Evolutionary conservation across 495 filamentous ascomycete species (phyloP).

Genomic region (Evernia prunastri): DNA sequence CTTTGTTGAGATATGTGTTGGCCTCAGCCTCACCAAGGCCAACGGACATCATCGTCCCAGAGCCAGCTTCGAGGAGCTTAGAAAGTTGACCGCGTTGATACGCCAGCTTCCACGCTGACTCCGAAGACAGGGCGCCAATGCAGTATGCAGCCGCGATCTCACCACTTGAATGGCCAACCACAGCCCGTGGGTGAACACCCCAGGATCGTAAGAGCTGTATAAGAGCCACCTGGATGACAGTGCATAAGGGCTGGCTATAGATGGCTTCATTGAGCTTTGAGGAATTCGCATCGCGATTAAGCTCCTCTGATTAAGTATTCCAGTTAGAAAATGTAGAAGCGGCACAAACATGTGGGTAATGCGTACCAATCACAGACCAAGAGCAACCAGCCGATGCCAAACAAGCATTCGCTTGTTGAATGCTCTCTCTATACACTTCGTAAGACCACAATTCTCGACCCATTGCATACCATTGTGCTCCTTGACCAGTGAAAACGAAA

Average conservation of each 20-base stretch:
- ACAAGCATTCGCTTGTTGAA: slow-evolving; percentile 25
- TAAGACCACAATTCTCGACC: slow-evolving; percentile 23
- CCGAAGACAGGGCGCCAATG: slow-evolving; percentile 13
- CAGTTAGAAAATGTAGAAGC: background rate
- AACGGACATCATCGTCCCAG: slow-evolving; percentile 33
- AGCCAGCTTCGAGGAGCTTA: slow-evolving; percentile 9
- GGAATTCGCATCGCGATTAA: background rate
- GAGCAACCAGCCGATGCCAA: slow-evolving; percentile 1
- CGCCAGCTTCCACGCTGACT: slow-evolving; percentile 23
- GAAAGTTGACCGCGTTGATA: slow-evolving; percentile 26
- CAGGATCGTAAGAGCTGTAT: slow-evolving; percentile 27
- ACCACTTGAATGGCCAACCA: slow-evolving; percentile 28
- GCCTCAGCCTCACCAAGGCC: slow-evolving; percentile 23
- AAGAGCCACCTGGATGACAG: slow-evolving; percentile 31
- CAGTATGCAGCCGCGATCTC: slow-evolving; percentile 29
- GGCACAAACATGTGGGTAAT: background rate
- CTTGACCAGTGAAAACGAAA: slow-evolving; percentile 40
- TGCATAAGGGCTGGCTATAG: slow-evolving; percentile 26
- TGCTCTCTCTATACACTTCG: slow-evolving; percentile 21
- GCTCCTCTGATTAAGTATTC: background rate
- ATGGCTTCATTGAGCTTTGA: slow-evolving; percentile 2
- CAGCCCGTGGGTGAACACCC: slow-evolving; percentile 21
- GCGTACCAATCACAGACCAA: slow-evolving; percentile 13
- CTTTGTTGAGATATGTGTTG: slow-evolving; percentile 22
- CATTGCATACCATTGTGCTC: slow-evolving; percentile 38